These are phyloP conservation scores for Phaeosphaeriaceae sp. DNA, from an alignment of 2,329 filamentous ascomycete genomes.

Conservation along the genomic window DNA sequence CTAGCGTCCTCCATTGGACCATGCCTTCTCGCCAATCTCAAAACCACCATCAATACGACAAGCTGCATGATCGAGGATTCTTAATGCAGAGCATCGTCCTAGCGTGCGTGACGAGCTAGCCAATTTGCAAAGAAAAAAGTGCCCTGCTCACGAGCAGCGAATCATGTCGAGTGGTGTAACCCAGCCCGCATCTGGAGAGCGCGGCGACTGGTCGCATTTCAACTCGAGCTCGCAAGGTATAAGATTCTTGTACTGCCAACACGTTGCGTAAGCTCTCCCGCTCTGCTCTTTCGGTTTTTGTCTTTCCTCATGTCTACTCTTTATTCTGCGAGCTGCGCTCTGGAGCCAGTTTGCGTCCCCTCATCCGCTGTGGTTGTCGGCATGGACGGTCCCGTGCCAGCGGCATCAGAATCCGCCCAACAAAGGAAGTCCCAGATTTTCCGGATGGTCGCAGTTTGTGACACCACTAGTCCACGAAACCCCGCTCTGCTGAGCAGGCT, in stretches of 20 bases:
- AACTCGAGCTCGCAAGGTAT: constrained; percentile 3
- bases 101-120: neutral
- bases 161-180: neutral
- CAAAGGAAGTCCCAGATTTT: neutral
- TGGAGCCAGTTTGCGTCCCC: constrained; percentile 4
- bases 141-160: neutral
- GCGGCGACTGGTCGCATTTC: constrained; percentile 4
- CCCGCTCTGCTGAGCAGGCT: constrained; percentile 19
- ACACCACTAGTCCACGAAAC: neutral
- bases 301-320: constrained; percentile 4
- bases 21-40: constrained; percentile 6
- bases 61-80: constrained; percentile 1
- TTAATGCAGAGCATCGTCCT: neutral
- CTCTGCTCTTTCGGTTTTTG: constrained; percentile 2
- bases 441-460: neutral
- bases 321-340: neutral
- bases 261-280: neutral
- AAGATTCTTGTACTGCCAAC: constrained; percentile 3
- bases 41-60: neutral
- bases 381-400: constrained; percentile 9
- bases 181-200: neutral
- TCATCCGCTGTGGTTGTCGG: constrained; percentile 1
- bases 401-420: constrained; percentile 7
- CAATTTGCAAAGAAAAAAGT: neutral
- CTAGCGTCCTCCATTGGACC: neutral